phyloP scores from a whole-genome alignment of 495 filamentous ascomycete genomes.

The Xylaria sp. region DNA sequence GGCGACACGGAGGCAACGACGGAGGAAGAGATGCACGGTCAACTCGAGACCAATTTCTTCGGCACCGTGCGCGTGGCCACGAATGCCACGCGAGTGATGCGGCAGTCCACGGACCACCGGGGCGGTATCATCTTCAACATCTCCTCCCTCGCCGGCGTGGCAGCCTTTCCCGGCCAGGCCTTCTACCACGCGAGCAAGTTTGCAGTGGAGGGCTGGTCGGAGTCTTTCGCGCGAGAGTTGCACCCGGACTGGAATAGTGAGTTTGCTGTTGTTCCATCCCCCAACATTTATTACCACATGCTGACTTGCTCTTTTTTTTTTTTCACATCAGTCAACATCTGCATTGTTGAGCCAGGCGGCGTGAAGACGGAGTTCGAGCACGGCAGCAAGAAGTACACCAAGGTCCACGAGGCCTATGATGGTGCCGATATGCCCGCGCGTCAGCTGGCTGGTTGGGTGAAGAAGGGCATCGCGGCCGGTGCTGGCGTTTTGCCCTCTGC shows the following conservation, averaged over 20 bases:
- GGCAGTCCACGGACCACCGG: constrained; percentile 31
- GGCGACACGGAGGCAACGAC: constrained; percentile 54
- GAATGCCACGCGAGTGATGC: constrained; percentile 52
- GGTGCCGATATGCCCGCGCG: constrained; percentile 44
- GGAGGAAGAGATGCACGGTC: constrained; percentile 43
- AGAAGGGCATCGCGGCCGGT: constrained; percentile 38
- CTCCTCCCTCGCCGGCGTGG: constrained; percentile 56
- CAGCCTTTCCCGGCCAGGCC: constrained; percentile 51
- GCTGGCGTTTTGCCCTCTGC: constrained; percentile 42
- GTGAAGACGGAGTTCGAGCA: constrained; percentile 52
- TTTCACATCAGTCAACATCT: constrained; percentile 47
- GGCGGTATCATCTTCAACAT: constrained; percentile 61
- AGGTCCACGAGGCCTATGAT: constrained; percentile 44
- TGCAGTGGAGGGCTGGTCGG: constrained; percentile 61
- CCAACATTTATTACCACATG: not conserved
- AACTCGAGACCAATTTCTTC: constrained; percentile 61
- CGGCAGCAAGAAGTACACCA: constrained; percentile 29
- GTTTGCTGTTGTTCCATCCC: constrained; percentile 12
- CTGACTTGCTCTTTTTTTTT: not conserved
- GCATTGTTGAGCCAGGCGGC: constrained; percentile 54
- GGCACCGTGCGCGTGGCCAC: constrained; percentile 51
- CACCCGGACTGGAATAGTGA: constrained; percentile 57
- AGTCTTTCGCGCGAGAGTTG: constrained; percentile 57
- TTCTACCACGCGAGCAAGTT: constrained; percentile 63
- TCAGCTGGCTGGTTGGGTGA: constrained; percentile 44